Evolutionary conservation across 2,329 filamentous ascomycete genomes (phyloP), one percentile per base, ranked within the genome.

Genomic region (Emmonsia crescens): DNA sequence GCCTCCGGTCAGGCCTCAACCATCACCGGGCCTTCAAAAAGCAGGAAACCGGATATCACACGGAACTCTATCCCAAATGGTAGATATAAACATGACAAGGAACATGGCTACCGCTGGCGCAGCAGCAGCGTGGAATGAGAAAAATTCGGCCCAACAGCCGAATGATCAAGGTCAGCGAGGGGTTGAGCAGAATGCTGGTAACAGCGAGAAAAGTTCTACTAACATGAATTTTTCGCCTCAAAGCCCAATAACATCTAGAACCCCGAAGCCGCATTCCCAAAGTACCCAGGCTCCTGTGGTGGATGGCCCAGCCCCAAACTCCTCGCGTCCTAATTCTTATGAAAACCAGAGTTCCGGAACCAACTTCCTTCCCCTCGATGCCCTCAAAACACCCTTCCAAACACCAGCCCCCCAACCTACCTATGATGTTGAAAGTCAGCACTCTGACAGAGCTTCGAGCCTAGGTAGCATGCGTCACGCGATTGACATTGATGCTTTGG

Each of bases 1-100:
- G 57, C 91, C 91, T 5, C 79, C 80, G 1, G 85, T 83, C 63
- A 84, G 84, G 64, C 89, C 89, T 0, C 85, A 89, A 67, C 85
- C 89, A 62, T 87, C 90, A 36, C 84, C 88, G 16, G 89, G 94
- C 70, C 80, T 93, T 68, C 87, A 89, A 64, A 86, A 86, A 65
- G 90, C 89, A 59, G 94, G 91, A 67, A 91, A 88, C 67, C 87
- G 91, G 27, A 86, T 97, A 72, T 96, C 94, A 31, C 83, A 82
- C 67, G 86, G 85, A 0, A 97, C 93, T 0, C 79, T 96, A 54
- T 82, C 86, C 52, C 91, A 96, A 71, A 80, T 97, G 71, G 85
- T 85, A 38, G 88, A 87, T 66, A 88, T 88, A 54, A 84, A 83
- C 60, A 83, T 82, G 27, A 73, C 84, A 57, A 71, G 77, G 55